These are phyloP conservation scores for Colletotrichum siamense DNA, from an alignment of 2,329 filamentous ascomycete genomes.

Conservation along the genomic window DNA sequence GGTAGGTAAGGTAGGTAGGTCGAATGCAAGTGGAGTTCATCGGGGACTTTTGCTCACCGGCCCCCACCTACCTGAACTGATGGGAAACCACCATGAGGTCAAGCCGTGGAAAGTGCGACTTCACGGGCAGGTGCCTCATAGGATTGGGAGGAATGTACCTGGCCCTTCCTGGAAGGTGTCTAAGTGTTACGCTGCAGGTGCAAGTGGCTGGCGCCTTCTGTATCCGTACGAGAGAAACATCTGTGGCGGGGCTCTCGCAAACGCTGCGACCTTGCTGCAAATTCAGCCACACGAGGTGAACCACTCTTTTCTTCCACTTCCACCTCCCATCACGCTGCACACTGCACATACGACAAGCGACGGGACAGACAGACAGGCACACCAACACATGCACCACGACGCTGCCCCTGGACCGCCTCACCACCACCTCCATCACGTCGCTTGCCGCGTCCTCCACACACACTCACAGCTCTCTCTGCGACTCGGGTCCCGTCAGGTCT, in stretches of 20 bases:
- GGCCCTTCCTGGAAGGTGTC: background rate
- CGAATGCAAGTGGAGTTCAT: background rate
- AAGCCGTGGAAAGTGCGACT: background rate
- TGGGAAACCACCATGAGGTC: background rate
- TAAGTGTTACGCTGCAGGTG: background rate
- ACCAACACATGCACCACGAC: background rate
- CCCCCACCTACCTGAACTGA: background rate
- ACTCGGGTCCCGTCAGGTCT: background rate
- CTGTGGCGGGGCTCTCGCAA: background rate
- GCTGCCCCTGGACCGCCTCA: background rate
- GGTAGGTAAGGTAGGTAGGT: no score
- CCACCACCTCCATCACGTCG: background rate
- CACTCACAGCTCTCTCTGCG: background rate
- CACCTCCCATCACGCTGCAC: background rate
- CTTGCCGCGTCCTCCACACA: background rate
- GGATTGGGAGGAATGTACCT: background rate
- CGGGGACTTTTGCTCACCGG: background rate
- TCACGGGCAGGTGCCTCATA: background rate
- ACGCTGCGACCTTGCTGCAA: background rate
- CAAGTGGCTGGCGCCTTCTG: background rate
- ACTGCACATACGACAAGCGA: background rate
- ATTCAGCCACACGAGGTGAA: background rate
- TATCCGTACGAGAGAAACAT: background rate
- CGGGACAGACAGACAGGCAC: background rate
- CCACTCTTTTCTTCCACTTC: background rate